A percentile compares a stretch with the other conserved stretches of the same genome.
Conservation (phyloP, 2,329 filamentous ascomycete species). For the Pyrenophora seminiperda region DNA sequence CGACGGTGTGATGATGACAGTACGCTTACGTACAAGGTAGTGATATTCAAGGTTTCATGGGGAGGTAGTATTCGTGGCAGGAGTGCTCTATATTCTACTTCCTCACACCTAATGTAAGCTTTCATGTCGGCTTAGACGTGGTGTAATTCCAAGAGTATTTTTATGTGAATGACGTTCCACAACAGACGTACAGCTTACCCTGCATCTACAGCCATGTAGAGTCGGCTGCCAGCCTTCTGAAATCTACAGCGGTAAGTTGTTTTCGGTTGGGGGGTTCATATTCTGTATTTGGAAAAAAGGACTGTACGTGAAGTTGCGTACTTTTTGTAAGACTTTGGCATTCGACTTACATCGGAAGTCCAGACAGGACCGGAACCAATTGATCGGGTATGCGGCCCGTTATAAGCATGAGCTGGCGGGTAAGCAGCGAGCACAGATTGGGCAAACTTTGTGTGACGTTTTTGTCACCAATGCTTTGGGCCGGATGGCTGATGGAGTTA, state of each 20-base stretch:
- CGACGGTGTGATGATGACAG: not conserved
- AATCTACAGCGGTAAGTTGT: not conserved
- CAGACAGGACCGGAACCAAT: not conserved
- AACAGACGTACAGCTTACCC: not conserved
- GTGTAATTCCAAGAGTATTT: not conserved
- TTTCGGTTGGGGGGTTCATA: not conserved
- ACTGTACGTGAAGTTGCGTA: not conserved
- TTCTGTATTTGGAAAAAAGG: not conserved
- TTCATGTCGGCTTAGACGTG: not conserved
- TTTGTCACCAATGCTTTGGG: not conserved
- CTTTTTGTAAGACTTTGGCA: not conserved
- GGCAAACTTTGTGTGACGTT: constrained; percentile 1
- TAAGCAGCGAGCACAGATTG: not conserved
- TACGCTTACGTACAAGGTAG: not conserved
- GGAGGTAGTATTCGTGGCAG: not conserved
- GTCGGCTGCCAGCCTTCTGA: not conserved
- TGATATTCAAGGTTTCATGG: not conserved
- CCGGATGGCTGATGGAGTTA: not conserved
- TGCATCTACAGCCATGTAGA: not conserved
- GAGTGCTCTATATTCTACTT: not conserved
- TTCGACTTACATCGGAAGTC: not conserved
- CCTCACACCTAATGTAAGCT: not conserved
- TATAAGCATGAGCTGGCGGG: not conserved
- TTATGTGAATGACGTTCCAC: not conserved
- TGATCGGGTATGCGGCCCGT: not conserved